Percentiles rank a stretch among this genome's conserved stretches.
Conservation (phyloP, 306 rosid species). For the Cicer cuneatum region DNA sequence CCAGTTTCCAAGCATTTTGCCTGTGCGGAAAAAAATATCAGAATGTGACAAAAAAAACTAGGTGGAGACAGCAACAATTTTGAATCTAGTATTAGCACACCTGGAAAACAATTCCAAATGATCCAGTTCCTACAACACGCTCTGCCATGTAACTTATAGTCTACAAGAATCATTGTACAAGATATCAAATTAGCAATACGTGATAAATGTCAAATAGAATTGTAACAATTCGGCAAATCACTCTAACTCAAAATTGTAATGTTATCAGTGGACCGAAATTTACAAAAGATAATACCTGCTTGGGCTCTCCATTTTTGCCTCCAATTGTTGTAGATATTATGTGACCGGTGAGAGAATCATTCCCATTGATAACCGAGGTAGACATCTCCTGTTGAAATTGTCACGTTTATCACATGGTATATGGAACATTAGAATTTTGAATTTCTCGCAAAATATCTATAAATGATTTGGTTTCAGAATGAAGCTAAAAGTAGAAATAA, state of each 20-base stretch:
- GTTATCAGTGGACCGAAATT: conserved; percentile 8
- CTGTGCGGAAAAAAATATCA: conserved; percentile 49
- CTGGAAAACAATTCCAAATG: conserved; percentile 97
- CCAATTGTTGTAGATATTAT: conserved; percentile 94
- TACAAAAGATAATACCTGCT: conserved; percentile 64
- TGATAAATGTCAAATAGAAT: neutral
- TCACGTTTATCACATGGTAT: conserved; percentile 8
- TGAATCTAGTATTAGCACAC: conserved; percentile 46
- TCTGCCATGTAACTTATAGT: conserved; percentile 99
- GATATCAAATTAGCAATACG: conserved; percentile 46
- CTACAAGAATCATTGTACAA: conserved; percentile 56
- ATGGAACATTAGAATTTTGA: conserved; percentile 16
- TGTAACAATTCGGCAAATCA: conserved; percentile 34
- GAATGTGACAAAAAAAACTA: neutral
- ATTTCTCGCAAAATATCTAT: neutral
- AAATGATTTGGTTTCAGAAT: conserved; percentile 5
- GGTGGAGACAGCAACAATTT: neutral
- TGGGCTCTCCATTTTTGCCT: conserved; percentile 96
- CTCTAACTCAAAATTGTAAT: neutral
- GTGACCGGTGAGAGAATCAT: conserved; percentile 89
- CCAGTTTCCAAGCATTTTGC: conserved; percentile 98
- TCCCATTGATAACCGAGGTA: conserved; percentile 75
- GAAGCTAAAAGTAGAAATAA: neutral
- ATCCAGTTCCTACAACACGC: conserved; percentile 88
- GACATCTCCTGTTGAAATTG: conserved; percentile 75